phyloP scores from a whole-genome alignment of 2,329 filamentous ascomycete genomes.

The Neofusicoccum ribis region DNA sequence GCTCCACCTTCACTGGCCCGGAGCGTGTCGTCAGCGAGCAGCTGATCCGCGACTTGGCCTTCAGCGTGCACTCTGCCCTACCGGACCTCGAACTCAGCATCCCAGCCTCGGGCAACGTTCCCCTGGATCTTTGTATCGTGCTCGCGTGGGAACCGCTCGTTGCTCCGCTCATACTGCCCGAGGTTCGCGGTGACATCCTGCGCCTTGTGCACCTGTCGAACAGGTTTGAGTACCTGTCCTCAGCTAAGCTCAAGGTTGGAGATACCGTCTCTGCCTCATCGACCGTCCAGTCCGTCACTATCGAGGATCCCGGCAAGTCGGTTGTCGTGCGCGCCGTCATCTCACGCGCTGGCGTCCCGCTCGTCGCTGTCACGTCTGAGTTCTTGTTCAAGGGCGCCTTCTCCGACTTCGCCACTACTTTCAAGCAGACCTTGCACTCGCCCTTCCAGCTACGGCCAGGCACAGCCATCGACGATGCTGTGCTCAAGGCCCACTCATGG shows the following conservation, averaged over 20 bases:
- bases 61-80: too few relatives aligned
- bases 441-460: not conserved
- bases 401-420: conserved; percentile 18
- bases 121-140: conserved; percentile 38
- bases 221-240: conserved; percentile 21
- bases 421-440: not conserved
- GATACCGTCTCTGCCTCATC: conserved; percentile 21
- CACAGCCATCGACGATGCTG: not conserved
- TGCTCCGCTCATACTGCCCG: conserved; percentile 19
- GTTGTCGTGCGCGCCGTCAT: conserved; percentile 24
- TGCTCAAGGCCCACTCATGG: not conserved
- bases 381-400: conserved; percentile 25
- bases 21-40: not conserved
- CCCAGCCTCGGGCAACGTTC: not conserved
- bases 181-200: conserved; percentile 22
- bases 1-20: not conserved
- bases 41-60: not conserved
- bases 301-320: conserved; percentile 21
- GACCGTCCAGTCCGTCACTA: conserved; percentile 19
- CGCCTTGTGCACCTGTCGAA: conserved; percentile 26
- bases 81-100: too few relatives aligned
- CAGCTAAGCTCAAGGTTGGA: conserved; percentile 19
- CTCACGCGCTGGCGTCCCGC: conserved; percentile 20
- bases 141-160: conserved; percentile 37
- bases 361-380: conserved; percentile 24